A percentile compares a stretch with the other conserved stretches of the same genome.
Conservation (phyloP, 2,329 filamentous ascomycete genomes). For the Lecanoromycetidae sp. region DNA sequence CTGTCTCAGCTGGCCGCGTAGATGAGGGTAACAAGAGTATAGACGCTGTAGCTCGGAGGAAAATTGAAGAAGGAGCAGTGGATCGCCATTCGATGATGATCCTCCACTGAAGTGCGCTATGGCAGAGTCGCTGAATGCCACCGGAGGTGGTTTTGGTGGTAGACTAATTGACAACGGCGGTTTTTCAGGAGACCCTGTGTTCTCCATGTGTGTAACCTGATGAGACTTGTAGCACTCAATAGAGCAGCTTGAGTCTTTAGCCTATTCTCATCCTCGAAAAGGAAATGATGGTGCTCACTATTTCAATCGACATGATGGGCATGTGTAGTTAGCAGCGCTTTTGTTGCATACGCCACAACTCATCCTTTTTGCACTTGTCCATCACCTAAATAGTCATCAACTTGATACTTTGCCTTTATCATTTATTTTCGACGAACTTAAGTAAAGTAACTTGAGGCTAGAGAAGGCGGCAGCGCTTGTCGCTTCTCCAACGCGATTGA, state of each 20-base stretch:
- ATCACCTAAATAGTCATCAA: neutral
- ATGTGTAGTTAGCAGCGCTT: constrained; percentile 30
- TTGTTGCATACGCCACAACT: constrained; percentile 29
- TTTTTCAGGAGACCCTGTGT: too few relatives aligned
- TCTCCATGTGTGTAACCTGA: constrained; percentile 2
- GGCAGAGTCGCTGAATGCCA: neutral
- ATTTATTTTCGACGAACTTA: neutral
- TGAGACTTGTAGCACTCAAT: constrained; percentile 13
- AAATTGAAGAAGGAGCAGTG: neutral
- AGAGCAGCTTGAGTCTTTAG: constrained; percentile 7
- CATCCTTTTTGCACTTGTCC: constrained; percentile 20
- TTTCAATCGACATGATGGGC: constrained; percentile 28
- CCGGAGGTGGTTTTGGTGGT: constrained; percentile 6
- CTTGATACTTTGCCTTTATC: neutral
- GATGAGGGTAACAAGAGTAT: constrained; percentile 28
- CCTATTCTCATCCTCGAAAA: neutral
- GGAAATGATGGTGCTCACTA: constrained; percentile 25
- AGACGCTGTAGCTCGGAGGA: constrained; percentile 29
- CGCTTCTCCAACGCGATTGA: neutral
- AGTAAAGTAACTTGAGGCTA: too few relatives aligned
- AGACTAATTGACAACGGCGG: neutral
- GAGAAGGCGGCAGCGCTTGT: neutral
- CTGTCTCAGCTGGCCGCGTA: constrained; percentile 30
- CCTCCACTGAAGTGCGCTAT: neutral
- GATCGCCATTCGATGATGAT: neutral